Percentiles rank a stretch among this genome's conserved stretches.
Evolutionary conservation across 805 yeast genomes (phyloP).

Genomic region (Saturnispora hagleri): DNA sequence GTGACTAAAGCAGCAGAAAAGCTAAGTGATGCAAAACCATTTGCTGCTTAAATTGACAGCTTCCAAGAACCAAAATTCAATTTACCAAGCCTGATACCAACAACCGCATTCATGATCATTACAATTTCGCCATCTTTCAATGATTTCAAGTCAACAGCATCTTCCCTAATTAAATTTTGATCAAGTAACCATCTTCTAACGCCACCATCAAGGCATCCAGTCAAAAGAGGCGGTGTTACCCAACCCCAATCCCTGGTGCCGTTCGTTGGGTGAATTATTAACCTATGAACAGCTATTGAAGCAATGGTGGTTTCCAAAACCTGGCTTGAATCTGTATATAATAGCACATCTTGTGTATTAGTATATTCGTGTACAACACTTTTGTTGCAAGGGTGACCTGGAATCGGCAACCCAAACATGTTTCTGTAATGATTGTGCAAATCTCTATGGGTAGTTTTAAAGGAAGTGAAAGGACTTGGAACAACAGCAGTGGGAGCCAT

Average conservation of each 20-base stretch:
- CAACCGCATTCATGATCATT: conserved; percentile 69
- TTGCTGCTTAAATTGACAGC: conserved; percentile 17
- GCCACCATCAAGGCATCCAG: conserved; percentile 84
- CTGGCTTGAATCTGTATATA: conserved; percentile 50
- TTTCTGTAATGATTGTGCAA: conserved; percentile 56
- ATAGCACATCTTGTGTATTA: conserved; percentile 48
- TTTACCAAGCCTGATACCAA: conserved; percentile 64
- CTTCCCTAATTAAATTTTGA: conserved; percentile 15
- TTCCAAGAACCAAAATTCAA: conserved; percentile 23
- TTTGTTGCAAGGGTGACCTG: conserved; percentile 17
- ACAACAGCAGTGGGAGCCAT: conserved; percentile 45
- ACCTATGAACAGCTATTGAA: conserved; percentile 57
- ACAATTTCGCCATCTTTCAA: conserved; percentile 59
- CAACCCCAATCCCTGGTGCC: conserved; percentile 37
- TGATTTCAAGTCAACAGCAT: conserved; percentile 31
- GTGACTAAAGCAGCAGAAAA: conserved; percentile 38
- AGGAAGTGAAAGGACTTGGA: conserved; percentile 71
- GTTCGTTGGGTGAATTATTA: conserved; percentile 20
- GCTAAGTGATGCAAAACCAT: conserved; percentile 23
- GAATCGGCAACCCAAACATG: conserved; percentile 31
- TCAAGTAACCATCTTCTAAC: conserved; percentile 55
- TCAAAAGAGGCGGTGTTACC: conserved; percentile 70
- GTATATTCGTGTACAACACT: neutral
- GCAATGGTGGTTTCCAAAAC: conserved; percentile 79
- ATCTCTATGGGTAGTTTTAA: conserved; percentile 72